Base-by-base conservation (phyloP, 345 rosid genomes). In the Aurinia saxatilis region DNA sequence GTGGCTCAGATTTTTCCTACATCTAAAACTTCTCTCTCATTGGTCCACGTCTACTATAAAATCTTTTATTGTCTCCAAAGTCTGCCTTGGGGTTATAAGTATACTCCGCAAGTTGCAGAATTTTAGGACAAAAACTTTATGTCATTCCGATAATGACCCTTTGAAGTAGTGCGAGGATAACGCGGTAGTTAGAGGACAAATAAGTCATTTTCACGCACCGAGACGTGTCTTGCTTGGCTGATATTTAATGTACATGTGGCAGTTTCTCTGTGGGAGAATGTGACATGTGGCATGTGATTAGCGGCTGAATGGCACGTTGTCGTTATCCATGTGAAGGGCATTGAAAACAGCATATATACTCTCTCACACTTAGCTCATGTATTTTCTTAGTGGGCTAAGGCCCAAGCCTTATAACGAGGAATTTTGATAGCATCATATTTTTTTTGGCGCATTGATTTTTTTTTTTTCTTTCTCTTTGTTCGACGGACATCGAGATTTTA, bases 291-390 rank as follows among this genome's bases (percentile, higher is more conserved):
- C 25, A 40, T 57, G 25, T 48, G 42, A 13, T 57, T 0, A 63
- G 49, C 70, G 65, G 75, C 50, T 10, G 65, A 64, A 18, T 50
- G 50, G 54, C 65, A 64, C 75, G 70, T 57, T 16, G 63, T 39
- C 14, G 1, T 13, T 10, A 61, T 46, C 42, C 54, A 35, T 14
- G 48, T 37, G 37, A 36, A 52, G 8, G 42, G 47, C 2, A 27
- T 27, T 27, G 31, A 27, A 0, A 27, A 3, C 7, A 27, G 40
- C 11, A 36, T 52, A 51, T 39, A 17, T n/a, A n/a, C n/a, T n/a
- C 37, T 45, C 57, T 50, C 23, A 6, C 18, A 40, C 10, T 5
- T 54, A 31, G 5, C 7, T 35, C 16, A 1, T 0, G 16, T 5
- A n/a, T 1, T 37, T 16, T 0, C 5, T 7, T 52, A 42, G 1